phyloP scores from a whole-genome alignment of 192 early-diverging fungal species.

The Piromyces finnis region DNA sequence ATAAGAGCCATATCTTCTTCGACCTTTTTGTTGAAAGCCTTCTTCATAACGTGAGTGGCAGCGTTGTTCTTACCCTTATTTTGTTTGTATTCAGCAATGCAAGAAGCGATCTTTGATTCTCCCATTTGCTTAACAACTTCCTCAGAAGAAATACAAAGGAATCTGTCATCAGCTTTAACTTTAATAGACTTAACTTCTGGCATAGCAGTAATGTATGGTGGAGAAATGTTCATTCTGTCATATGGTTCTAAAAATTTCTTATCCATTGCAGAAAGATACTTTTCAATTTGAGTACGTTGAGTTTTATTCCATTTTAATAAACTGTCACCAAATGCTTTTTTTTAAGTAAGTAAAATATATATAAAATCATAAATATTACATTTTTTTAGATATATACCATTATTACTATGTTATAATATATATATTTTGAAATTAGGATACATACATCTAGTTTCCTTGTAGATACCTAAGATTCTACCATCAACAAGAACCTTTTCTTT shows the following conservation, averaged over 20 bases:
- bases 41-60: background rate
- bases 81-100: background rate
- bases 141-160: background rate
- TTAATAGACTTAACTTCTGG: background rate
- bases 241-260: background rate
- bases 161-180: background rate
- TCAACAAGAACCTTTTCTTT: background rate
- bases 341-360: no score
- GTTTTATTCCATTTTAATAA: background rate
- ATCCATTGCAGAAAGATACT: background rate
- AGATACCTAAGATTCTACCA: background rate
- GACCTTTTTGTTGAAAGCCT: background rate
- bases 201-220: background rate
- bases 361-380: no score
- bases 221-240: background rate
- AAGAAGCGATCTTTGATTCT: background rate
- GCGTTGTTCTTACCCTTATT: background rate
- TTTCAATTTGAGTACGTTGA: background rate
- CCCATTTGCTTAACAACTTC: background rate
- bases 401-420: no score
- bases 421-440: no score
- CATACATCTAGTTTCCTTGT: background rate
- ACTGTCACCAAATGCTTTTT: background rate
- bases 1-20: background rate
- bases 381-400: no score